Evolutionary conservation across 441 rosid species (phyloP).

Genomic region (Viola pubescens): DNA sequence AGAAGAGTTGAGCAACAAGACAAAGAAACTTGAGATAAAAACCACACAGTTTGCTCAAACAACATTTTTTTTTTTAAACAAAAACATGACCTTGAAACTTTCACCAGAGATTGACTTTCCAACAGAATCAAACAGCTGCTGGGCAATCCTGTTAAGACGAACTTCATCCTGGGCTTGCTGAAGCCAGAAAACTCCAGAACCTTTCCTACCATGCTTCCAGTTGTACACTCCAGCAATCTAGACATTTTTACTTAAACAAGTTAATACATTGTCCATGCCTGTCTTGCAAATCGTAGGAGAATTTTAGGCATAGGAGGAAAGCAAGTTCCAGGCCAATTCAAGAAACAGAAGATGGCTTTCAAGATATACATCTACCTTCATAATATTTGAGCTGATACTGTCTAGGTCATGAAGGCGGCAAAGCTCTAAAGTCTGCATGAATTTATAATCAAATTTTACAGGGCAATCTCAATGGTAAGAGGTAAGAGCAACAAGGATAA

Average conservation of each 20-base stretch:
- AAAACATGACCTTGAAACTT: slow-evolving; percentile 64
- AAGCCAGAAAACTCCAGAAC: slow-evolving; percentile 84
- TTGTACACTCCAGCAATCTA: slow-evolving; percentile 86
- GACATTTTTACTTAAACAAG: slow-evolving; percentile 16
- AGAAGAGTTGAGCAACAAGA: too few relatives aligned
- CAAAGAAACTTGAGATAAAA: too few relatives aligned
- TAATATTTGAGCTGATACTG: slow-evolving; percentile 53
- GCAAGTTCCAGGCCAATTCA: slow-evolving; percentile 7
- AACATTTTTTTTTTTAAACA: slow-evolving; percentile 1
- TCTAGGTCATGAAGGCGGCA: slow-evolving; percentile 79
- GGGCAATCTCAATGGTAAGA: background rate
- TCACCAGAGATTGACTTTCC: slow-evolving; percentile 90
- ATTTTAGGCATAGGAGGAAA: background rate
- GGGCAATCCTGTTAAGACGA: slow-evolving; percentile 72
- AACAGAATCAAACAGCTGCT: slow-evolving; percentile 79
- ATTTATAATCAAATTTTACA: slow-evolving; percentile 1
- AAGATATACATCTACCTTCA: slow-evolving; percentile 50
- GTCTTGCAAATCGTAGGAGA: background rate
- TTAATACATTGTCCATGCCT: slow-evolving; percentile 7
- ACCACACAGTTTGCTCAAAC: slow-evolving; percentile 6
- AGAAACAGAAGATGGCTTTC: slow-evolving; percentile 13
- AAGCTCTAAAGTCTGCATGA: slow-evolving; percentile 72
- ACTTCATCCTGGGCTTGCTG: slow-evolving; percentile 78
- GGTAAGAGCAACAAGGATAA: slow-evolving; percentile 8
- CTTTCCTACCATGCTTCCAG: slow-evolving; percentile 96